Percentiles rank a stretch among this genome's conserved stretches.
These are phyloP conservation scores for Rhizophagus clarus DNA, from an alignment of 192 early-diverging fungal species.

Conservation along the genomic window DNA sequence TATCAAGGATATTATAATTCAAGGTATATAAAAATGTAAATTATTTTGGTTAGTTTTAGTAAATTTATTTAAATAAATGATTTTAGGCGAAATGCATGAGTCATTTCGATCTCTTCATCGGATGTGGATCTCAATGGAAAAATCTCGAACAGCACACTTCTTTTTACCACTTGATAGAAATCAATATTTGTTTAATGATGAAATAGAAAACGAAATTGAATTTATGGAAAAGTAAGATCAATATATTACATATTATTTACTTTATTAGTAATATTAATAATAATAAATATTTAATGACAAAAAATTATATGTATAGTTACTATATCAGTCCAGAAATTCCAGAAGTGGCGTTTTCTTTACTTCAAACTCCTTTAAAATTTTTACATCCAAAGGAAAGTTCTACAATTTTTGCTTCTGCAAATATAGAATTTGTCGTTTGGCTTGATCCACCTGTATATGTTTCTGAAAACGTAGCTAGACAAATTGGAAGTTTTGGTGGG, in stretches of 20 bases:
- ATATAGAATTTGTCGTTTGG: slow-evolving; percentile 10
- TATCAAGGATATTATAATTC: background rate
- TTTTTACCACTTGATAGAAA: slow-evolving; percentile 13
- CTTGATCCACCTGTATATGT: slow-evolving; percentile 29
- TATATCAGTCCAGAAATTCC: slow-evolving; percentile 13
- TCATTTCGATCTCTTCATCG: slow-evolving; percentile 11
- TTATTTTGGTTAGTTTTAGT: background rate
- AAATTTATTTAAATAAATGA: background rate
- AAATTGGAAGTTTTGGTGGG: background rate
- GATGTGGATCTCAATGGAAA: slow-evolving; percentile 27
- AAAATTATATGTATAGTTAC: background rate
- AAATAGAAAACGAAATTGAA: background rate
- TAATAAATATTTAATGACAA: background rate
- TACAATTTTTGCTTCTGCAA: background rate
- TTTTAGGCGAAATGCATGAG: slow-evolving; percentile 5
- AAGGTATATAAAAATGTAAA: slow-evolving; percentile 1
- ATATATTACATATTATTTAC: background rate
- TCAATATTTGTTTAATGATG: slow-evolving; percentile 17
- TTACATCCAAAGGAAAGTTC: background rate
- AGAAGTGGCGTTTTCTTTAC: background rate
- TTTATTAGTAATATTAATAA: background rate
- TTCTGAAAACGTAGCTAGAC: slow-evolving; percentile 14
- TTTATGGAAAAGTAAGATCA: background rate
- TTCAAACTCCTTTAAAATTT: slow-evolving; percentile 17
- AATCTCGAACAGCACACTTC: background rate